These are phyloP conservation scores for Ashbya aceris DNA, from an alignment of 1,139 yeast genomes.

Conservation along the genomic window DNA sequence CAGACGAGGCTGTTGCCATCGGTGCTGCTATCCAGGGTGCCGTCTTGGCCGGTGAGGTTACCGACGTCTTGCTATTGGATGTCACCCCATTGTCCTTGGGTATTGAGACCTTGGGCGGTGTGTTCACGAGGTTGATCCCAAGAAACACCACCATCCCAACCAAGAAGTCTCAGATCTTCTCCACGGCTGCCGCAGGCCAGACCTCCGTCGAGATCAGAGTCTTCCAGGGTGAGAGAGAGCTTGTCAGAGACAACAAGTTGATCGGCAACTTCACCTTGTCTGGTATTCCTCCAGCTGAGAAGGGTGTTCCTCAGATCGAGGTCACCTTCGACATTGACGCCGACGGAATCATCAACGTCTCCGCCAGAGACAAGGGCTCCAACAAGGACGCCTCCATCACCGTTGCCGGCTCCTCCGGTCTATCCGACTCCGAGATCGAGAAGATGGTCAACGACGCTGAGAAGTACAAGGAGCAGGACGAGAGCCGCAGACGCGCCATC, in stretches of 20 bases:
- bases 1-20: constrained; percentile 99
- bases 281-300: constrained; percentile 98
- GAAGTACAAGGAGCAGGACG: constrained; percentile 93
- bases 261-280: constrained; percentile 95
- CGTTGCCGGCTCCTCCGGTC: constrained; percentile 97
- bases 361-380: constrained; percentile 97
- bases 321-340: constrained; percentile 97
- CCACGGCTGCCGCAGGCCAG: constrained; percentile 98
- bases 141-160: constrained; percentile 98
- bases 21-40: constrained; percentile 99
- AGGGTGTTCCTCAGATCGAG: constrained; percentile 99
- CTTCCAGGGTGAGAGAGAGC: constrained; percentile 99
- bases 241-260: constrained; percentile 96
- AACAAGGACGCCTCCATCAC: constrained; percentile 98
- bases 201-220: constrained; percentile 98
- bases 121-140: constrained; percentile 92
- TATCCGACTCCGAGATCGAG: constrained; percentile 92
- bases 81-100: constrained; percentile 97
- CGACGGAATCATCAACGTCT: constrained; percentile 97
- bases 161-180: constrained; percentile 93
- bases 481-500: constrained; percentile 88
- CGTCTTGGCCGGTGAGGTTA: constrained; percentile 96
- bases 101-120: constrained; percentile 99
- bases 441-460: constrained; percentile 98
- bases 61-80: constrained; percentile 87